Evolutionary conservation across 1,284 basidiomycete genomes (phyloP).

Genomic region (Ceratobasidium sp.): DNA sequence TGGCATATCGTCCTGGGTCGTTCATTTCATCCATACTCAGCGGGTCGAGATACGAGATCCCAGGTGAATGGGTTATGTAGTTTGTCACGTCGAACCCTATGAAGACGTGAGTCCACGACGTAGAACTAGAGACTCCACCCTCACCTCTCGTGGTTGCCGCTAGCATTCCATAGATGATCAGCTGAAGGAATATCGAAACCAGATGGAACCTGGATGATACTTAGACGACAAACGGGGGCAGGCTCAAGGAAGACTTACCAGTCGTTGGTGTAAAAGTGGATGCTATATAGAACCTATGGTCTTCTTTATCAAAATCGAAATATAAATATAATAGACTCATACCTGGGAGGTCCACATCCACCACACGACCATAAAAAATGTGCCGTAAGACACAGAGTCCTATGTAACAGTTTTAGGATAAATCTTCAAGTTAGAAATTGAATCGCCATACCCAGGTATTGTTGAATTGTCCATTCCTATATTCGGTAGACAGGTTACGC

Average conservation of each 20-base stretch:
- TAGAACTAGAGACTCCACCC: neutral
- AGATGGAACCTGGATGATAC: slow-evolving; percentile 3
- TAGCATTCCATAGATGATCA: slow-evolving; percentile 21
- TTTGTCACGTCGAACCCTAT: slow-evolving; percentile 17
- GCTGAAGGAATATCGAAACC: slow-evolving; percentile 4
- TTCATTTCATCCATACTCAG: neutral
- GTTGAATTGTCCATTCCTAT: slow-evolving; percentile 13
- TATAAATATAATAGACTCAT: neutral
- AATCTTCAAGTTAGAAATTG: neutral
- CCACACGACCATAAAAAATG: slow-evolving; percentile 14
- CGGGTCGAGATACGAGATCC: neutral
- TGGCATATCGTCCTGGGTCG: neutral
- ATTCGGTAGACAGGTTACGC: neutral
- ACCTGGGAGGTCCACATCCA: slow-evolving; percentile 30
- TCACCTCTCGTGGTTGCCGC: slow-evolving; percentile 4
- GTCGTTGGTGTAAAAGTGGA: slow-evolving; percentile 28
- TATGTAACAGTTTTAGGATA: neutral
- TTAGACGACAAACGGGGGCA: neutral
- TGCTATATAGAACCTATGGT: slow-evolving; percentile 10
- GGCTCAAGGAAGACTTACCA: neutral
- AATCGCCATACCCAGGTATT: neutral
- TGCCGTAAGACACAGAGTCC: slow-evolving; percentile 1
- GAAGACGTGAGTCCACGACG: neutral
- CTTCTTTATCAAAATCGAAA: too few relatives aligned
- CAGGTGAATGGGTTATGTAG: slow-evolving; percentile 20